Base-by-base conservation (phyloP, 2,329 filamentous ascomycete genomes). In the Aspergillus felis region DNA sequence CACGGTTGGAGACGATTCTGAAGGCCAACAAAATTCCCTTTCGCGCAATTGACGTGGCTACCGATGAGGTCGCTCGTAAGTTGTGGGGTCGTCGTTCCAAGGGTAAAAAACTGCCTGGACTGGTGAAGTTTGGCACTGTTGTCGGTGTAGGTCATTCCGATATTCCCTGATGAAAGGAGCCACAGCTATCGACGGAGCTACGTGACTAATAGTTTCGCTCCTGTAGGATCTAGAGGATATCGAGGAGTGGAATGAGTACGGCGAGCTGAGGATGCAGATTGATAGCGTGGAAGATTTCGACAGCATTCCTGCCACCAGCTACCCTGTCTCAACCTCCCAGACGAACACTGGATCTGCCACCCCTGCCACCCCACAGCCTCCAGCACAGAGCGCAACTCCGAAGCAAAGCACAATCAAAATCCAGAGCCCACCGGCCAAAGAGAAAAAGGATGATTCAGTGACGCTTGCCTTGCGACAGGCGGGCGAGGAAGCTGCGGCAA, bases 181-280 rank as follows among this genome's bases (percentile, higher is more conserved):
- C 38, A 14, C n/a, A 28, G 38, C 29, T 20, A 42, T 46, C 7
- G 32, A 27, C 8, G 17, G 53, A 29, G 44, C 24, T 10, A 41
- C 25, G 29, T 29, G 24, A 28, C 60, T 66, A 57, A 66, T 51
- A 8, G 7, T 9, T 7, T 12, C 41, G 20, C 25, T 51, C 53
- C 49, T 61, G 44, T 63, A 97, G 92, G 94, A 97, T 73, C 83
- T 97, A 51, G 89, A 93, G 62, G 88, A 97, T 75, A 86, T 97
- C 62, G 94, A 99, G 77, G 94, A 99, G 73, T 97, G 93, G 94
- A 99, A 99, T 79, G 94, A 99, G 74, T 97, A 95, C 76, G 92
- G 92, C 76, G 93, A 97, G 77, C 84, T 99, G 60, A 91, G 92
- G 74, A 86, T 93, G 76, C 89, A 93, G 67, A 86, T 97, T 66